Evolutionary conservation across 768 basidiomycete genomes (phyloP).

Genomic region (Mycena capillaripes): DNA sequence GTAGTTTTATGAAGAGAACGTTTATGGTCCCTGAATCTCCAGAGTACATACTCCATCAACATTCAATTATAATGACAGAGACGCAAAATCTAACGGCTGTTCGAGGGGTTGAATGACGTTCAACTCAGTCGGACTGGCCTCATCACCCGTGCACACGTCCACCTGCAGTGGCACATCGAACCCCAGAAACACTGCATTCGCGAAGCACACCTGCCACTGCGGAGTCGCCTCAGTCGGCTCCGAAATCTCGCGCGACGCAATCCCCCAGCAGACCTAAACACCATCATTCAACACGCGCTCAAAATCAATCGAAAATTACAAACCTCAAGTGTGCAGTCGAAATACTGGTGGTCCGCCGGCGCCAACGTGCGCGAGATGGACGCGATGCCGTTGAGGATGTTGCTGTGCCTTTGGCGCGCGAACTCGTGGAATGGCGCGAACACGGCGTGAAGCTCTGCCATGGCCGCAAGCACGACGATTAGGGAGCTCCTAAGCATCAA

Average conservation of each 20-base stretch:
- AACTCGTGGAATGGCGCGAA: constrained; percentile 17
- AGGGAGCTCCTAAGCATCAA: constrained; percentile 1
- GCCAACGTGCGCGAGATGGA: background rate
- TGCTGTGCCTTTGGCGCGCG: background rate
- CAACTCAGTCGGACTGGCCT: too few species aligned
- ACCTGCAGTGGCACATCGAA: background rate
- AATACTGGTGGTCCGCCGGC: background rate
- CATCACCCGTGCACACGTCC: too few species aligned
- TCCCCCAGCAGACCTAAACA: constrained; percentile 17
- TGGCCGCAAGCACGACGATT: constrained; percentile 14
- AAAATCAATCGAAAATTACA: background rate
- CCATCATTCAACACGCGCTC: background rate
- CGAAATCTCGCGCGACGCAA: constrained; percentile 15
- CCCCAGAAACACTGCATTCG: background rate
- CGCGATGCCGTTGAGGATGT: constrained; percentile 8
- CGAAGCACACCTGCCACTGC: background rate
- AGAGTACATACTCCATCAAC: too few species aligned
- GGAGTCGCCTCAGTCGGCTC: background rate
- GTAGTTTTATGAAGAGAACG: too few species aligned
- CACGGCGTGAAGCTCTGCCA: constrained; percentile 19
- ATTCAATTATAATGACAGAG: too few species aligned
- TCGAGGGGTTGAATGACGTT: too few species aligned
- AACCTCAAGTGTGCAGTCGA: constrained; percentile 26
- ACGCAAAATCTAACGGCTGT: too few species aligned
- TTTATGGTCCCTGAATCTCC: too few species aligned